Base-by-base conservation (phyloP, 2,329 filamentous ascomycete genomes). In the Fusarium chuoi region DNA sequence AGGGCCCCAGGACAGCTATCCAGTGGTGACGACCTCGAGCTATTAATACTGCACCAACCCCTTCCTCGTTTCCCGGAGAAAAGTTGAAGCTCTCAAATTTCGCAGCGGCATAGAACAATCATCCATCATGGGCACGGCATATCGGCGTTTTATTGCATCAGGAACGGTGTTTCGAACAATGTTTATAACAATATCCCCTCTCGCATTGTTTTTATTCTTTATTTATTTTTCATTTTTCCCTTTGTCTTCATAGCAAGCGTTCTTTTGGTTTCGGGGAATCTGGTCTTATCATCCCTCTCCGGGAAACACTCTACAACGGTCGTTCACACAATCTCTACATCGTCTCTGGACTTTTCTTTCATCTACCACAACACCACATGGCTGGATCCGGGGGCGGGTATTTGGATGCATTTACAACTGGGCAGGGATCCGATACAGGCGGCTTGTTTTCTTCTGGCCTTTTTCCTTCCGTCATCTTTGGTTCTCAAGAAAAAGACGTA, bases 331-430 rank as follows among this genome's bases (percentile, higher is more conserved):
- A 46, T 68, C 52, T 68, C 45, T 73, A 44, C 65, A 74, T 86
- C 85, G 85, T 85, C 81, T 84, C 75, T 81, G 78, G 78, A 81
- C 41, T 82, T 83, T 79, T 81, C 82, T 66, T 75, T 80, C 78
- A 79, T 80, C 75, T 75, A 78, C 81, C 77, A 79, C 79, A 81
- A 82, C 84, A 87, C 67, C 85, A 85, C 84, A 87, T 85, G 87
- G 87, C 87, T 87, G 85, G 87, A 83, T 84, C 83, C 83, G 84
- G 84, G 84, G 83, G 84, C 83, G 84, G 84, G 83, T 81, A 84
- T 85, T 83, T 84, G 82, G 81, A 84, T 86, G 86, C 87, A 87
- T 88, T 87, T 86, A 84, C 84, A 85, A 82, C 80, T 82, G 82
- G 85, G 85, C 84, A 85, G 84, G 83, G 78, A 79, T 81, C 82